Evolutionary conservation across 441 rosid species (phyloP).

Genomic region (Pelargonium myrrhifolium): DNA sequence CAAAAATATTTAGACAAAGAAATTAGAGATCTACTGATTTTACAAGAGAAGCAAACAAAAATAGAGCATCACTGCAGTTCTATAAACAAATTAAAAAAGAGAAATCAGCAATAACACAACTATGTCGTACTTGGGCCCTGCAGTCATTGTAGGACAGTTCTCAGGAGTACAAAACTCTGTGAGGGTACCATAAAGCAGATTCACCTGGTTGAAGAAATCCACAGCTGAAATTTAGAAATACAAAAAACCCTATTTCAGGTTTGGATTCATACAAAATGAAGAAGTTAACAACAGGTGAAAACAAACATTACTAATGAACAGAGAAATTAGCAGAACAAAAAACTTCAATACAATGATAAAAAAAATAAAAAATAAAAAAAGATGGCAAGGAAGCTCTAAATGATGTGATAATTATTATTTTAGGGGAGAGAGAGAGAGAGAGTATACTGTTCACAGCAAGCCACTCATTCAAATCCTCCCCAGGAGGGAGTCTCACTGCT

Average conservation of each 20-base stretch:
- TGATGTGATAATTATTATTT: neutral
- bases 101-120: slow-evolving; percentile 8
- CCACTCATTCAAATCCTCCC: slow-evolving; percentile 96
- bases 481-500: slow-evolving; percentile 96
- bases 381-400: neutral
- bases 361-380: neutral
- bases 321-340: neutral
- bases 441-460: slow-evolving; percentile 81
- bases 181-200: slow-evolving; percentile 92
- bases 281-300: neutral
- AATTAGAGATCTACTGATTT: neutral
- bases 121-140: slow-evolving; percentile 87
- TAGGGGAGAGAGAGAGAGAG: neutral
- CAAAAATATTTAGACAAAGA: neutral
- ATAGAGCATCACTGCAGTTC: neutral
- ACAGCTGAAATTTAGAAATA: slow-evolving; percentile 50
- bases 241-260: neutral
- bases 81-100: neutral
- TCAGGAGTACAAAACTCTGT: slow-evolving; percentile 98
- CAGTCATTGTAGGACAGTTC: slow-evolving; percentile 95
- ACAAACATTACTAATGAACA: neutral
- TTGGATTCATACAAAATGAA: neutral
- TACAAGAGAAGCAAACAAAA: neutral
- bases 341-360: neutral
- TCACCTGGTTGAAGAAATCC: slow-evolving; percentile 99